Conservation (phyloP, 1,284 basidiomycete species). For the Cutaneotrichosporon cutaneum region DNA sequence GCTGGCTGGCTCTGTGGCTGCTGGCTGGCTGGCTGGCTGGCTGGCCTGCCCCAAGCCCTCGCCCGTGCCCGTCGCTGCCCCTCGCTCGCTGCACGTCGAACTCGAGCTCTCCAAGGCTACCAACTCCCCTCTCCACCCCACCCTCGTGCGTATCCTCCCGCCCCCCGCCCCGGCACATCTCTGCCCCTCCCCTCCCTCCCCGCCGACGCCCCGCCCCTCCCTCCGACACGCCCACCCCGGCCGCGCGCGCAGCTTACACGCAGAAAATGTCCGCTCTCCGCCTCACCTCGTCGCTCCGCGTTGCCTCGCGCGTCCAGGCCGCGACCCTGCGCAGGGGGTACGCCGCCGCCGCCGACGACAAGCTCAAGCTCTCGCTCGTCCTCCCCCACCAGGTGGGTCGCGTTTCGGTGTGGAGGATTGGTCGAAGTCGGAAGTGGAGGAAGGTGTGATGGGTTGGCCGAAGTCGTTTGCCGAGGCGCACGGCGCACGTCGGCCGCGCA, state of each 20-base stretch:
- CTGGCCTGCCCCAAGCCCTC: neutral
- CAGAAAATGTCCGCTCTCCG: slow-evolving; percentile 45
- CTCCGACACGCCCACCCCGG: neutral
- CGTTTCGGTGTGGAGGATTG: neutral
- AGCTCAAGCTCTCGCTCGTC: slow-evolving; percentile 77
- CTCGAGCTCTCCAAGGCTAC: neutral
- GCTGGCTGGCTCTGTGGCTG: neutral
- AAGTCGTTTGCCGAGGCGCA: neutral
- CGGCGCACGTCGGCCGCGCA: neutral
- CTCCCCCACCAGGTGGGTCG: slow-evolving; percentile 84
- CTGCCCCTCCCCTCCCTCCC: neutral
- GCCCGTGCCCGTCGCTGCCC: slow-evolving; percentile 1
- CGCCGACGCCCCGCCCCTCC: slow-evolving; percentile 3
- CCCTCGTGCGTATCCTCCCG: slow-evolving; percentile 5
- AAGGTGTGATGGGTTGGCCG: neutral
- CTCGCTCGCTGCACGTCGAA: slow-evolving; percentile 3
- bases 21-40: slow-evolving; percentile 9
- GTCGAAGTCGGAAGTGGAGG: too few relatives aligned
- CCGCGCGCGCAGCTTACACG: slow-evolving; percentile 10
- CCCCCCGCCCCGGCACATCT: neutral
- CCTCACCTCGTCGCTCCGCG: slow-evolving; percentile 48
- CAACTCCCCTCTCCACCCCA: slow-evolving; percentile 10
- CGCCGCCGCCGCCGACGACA: slow-evolving; percentile 67
- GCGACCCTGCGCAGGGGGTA: slow-evolving; percentile 69
- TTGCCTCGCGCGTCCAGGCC: slow-evolving; percentile 38